Conservation (phyloP, 352 stramenopile genomes). For the Blastocystis sp. region DNA sequence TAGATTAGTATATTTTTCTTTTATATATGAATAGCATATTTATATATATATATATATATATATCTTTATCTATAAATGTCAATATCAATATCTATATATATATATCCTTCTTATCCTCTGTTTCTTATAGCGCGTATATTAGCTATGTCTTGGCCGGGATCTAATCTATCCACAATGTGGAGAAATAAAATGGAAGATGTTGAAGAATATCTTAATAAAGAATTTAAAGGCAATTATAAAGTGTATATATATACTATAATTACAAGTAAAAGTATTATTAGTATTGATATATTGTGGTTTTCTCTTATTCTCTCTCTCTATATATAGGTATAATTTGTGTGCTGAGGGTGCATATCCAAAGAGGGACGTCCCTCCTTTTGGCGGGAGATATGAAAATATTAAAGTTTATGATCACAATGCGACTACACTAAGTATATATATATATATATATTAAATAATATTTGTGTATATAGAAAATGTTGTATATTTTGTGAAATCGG, state of each 20-base stretch:
- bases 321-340: conserved; percentile 33
- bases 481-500: conserved; percentile 18
- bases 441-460: too few species aligned
- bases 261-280: too few species aligned
- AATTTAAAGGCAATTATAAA: conserved; percentile 23
- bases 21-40: too few species aligned
- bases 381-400: conserved; percentile 28
- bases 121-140: conserved; percentile 29
- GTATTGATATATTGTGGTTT: too few species aligned
- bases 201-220: conserved; percentile 32
- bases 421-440: too few species aligned
- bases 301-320: too few species aligned
- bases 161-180: conserved; percentile 9
- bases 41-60: too few species aligned
- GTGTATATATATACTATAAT: not conserved
- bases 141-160: conserved; percentile 36
- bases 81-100: too few species aligned
- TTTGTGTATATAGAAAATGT: too few species aligned
- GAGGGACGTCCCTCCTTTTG: not conserved
- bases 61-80: too few species aligned
- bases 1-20: too few species aligned
- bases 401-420: conserved; percentile 33
- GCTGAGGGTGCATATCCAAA: conserved; percentile 26
- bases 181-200: conserved; percentile 35
- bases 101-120: too few species aligned